Percentiles rank a stretch among this genome's conserved stretches.
Evolutionary conservation across 495 filamentous ascomycete genomes (phyloP).

Genomic region (Hypoxylon intermedium): DNA sequence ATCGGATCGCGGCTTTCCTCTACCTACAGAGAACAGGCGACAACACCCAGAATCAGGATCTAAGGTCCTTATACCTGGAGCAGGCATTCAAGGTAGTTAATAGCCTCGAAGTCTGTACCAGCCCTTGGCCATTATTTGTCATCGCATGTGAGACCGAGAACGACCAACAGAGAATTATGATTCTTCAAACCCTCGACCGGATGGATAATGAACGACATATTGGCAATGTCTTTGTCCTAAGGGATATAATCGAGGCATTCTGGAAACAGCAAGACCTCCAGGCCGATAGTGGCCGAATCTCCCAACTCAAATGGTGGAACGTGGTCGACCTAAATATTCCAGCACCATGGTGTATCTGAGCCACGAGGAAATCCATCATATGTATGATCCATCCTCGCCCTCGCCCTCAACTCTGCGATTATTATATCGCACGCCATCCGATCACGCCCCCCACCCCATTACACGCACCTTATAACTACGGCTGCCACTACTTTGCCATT

Average conservation of each 20-base stretch:
- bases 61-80: constrained; percentile 38
- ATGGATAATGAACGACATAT: constrained; percentile 46
- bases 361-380: background rate
- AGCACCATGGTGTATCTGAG: constrained; percentile 47
- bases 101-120: constrained; percentile 43
- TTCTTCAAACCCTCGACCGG: constrained; percentile 40
- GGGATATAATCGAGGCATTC: constrained; percentile 46
- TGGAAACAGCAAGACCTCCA: constrained; percentile 49
- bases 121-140: constrained; percentile 48
- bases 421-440: background rate
- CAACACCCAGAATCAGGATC: constrained; percentile 31
- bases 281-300: constrained; percentile 39
- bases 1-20: constrained; percentile 43
- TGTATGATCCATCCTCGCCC: background rate
- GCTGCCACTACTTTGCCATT: constrained; percentile 37
- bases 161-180: constrained; percentile 44
- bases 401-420: background rate
- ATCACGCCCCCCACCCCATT: background rate
- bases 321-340: constrained; percentile 39
- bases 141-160: constrained; percentile 47
- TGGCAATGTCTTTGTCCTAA: constrained; percentile 47
- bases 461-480: background rate
- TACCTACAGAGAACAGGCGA: constrained; percentile 43
- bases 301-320: constrained; percentile 46
- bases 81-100: constrained; percentile 35